Evolutionary conservation across 2,329 filamentous ascomycete species (phyloP), one percentile per base, ranked within the genome.

Genomic region (Sclerotinia minor): DNA sequence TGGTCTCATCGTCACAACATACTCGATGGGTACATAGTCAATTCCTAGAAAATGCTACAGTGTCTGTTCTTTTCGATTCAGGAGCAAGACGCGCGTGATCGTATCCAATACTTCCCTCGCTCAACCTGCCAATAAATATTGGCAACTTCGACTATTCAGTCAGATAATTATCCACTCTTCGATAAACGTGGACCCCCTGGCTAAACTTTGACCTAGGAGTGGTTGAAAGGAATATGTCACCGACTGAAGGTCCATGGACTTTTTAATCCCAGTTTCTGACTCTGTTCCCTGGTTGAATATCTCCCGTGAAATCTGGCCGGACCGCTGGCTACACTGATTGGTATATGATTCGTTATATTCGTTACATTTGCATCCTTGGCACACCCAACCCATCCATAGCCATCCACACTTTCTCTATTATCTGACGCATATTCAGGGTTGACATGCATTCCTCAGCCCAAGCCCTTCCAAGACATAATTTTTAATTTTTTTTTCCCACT

Each of bases 281-380:
- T 61, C 55, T 52, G 32, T 24, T 61, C 9, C 35, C 45, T 44
- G 32, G 6, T 44, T 52, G 32, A 49, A 49, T 45, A 61, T 61
- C 45, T 66, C 64, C 64, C 55, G 55, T 61, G 55, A 61, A 61
- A 61, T 61, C 54, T 61, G 64, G 35, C 64, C 55, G 64, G 64
- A 61, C 59, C 32, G 45, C 45, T 63, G 45, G 45, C n/a, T 24
- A 50, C 32, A 38, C 45, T 61, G 45, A 38, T 32, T 50, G 29
- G n/a, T 32, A 38, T 26, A 21, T 63, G 8, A 57, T 65, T 55
- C 41, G 41, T 65, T 65, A 35, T 55, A 44, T 41, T 17, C 32
- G 47, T 54, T 64, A 54, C 61, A 64, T 58, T 38, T 65, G 15
- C 19, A 41, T 61, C 35, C 55, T 50, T 63, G 59, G 59, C 59